phyloP scores from a whole-genome alignment of 2,329 filamentous ascomycete species.

The Pseudogymnoascus sp. region DNA sequence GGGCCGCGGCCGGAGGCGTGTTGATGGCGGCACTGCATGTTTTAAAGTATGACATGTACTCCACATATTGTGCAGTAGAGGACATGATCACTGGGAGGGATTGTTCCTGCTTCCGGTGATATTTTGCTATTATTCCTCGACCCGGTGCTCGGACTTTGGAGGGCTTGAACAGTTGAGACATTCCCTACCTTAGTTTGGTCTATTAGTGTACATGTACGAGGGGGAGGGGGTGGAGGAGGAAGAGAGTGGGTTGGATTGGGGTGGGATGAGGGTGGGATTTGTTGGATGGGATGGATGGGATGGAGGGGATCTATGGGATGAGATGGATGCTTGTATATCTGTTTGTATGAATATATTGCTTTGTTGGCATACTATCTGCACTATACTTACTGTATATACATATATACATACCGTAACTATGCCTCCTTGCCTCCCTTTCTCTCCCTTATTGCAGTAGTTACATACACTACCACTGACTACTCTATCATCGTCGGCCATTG shows the following conservation, averaged over 20 bases:
- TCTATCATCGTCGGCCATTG: not conserved
- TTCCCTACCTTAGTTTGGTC: not conserved
- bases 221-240: not conserved
- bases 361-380: not conserved
- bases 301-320: not conserved
- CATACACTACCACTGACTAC: not conserved
- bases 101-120: not conserved
- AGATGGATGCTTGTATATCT: not conserved
- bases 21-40: constrained; percentile 1
- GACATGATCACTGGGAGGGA: not conserved
- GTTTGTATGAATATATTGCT: not conserved
- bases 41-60: constrained; percentile 5
- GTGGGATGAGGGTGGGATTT: not conserved
- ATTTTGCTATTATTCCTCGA: not conserved
- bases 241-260: not conserved
- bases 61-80: not conserved
- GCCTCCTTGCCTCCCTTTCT: not conserved
- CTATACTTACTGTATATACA: not conserved
- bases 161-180: not conserved
- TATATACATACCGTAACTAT: not conserved
- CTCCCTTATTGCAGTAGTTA: not conserved
- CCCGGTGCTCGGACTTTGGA: constrained; percentile 4
- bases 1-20: not conserved
- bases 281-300: not conserved
- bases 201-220: not conserved